Conservation (phyloP, 1,284 basidiomycete genomes). For the Heterobasidion annosum region DNA sequence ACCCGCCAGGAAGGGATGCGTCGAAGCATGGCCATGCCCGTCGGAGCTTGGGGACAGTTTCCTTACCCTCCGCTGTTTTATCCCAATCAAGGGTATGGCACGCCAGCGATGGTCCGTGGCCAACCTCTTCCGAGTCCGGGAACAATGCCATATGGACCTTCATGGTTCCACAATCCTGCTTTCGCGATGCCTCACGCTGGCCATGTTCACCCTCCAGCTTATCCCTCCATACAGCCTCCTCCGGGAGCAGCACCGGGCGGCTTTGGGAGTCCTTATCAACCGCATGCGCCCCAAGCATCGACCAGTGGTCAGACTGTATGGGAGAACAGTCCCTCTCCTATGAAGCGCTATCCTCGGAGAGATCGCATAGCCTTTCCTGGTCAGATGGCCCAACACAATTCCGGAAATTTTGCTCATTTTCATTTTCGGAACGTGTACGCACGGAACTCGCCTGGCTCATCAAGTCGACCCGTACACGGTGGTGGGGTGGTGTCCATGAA, state of each 20-base stretch:
- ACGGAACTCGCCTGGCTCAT: constrained; percentile 2
- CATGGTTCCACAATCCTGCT: background rate
- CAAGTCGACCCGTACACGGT: constrained; percentile 1
- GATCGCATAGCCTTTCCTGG: background rate
- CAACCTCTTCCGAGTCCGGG: background rate
- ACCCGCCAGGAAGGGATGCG: constrained; percentile 1
- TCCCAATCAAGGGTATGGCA: background rate
- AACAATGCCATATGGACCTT: background rate
- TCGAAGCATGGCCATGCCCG: background rate
- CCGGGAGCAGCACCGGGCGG: background rate
- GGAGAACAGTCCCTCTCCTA: background rate
- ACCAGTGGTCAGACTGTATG: background rate
- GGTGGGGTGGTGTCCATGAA: constrained; percentile 10
- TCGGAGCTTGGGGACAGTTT: background rate
- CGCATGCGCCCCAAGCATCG: background rate
- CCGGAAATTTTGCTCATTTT: background rate
- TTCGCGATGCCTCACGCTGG: background rate
- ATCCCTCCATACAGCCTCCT: background rate
- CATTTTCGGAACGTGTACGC: background rate
- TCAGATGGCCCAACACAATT: background rate
- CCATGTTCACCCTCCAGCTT: background rate
- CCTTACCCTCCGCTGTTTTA: background rate
- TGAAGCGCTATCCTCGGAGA: background rate
- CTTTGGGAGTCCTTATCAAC: background rate
- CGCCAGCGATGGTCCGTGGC: background rate